Base-by-base conservation (phyloP, 768 basidiomycete genomes). In the Leccinum ochraceum region DNA sequence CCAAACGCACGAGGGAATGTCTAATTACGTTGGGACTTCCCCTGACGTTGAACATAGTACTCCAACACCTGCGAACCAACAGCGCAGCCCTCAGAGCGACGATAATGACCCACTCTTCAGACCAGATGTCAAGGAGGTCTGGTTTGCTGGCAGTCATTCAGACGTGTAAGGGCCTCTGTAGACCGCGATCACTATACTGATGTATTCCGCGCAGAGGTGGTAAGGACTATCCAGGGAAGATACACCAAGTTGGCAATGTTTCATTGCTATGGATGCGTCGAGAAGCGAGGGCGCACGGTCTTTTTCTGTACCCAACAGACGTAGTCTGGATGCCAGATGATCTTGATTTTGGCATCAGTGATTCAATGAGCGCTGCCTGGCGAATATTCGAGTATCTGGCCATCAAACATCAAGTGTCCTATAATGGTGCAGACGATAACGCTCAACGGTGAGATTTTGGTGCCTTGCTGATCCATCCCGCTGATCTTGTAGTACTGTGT, bases 31-130 rank as follows among this genome's bases (percentile, higher is more conserved):
- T 20, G 17, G 3, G 10, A 3, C n/a, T 44, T 44, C 42, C 4
- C 42, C 10, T 44, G 42, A n/a, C 42, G n/a, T n/a, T 44, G 42
- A 44, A 44, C n/a, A n/a, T 44, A 22, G 22, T 22, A 1, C 42
- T 20, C 0, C 17, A 5, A n/a, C 0, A 10, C n/a, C 8, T 44
- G 3, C 0, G 4, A 10, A 44, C 0, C 8, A 44, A n/a, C n/a
- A 4, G n/a, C 4, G 20, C 2, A 1, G 4, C 42, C 9, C 9
- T 44, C 42, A 44, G 2, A 44, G n/a, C 9, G n/a, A 4, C 2
- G 42, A 44, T n/a, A 9, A 44, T 10, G 2, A 2, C 42, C 28
- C 28, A 30, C 0, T 28, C 7, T 42, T 10, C 17, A 17, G 42
- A 42, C 8, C 42, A n/a, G 42, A 44, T 44, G 2, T 44, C 42